phyloP scores from a whole-genome alignment of 192 early-diverging fungal species.

The Fimicolochytrium jonesii region DNA sequence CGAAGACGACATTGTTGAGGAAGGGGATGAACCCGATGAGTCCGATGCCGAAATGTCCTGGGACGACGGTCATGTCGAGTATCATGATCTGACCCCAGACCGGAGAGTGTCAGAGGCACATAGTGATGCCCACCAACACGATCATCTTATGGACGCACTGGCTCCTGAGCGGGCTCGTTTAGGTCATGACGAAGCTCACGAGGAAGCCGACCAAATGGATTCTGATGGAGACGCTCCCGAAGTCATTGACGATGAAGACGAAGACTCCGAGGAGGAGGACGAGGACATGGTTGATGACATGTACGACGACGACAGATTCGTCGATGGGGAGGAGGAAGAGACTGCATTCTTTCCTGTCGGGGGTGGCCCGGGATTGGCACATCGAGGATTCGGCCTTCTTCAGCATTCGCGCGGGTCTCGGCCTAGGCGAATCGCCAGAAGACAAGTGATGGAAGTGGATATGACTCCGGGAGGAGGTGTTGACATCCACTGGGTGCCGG shows the following conservation, averaged over 20 bases:
- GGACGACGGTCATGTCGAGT: constrained; percentile 31
- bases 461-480: constrained; percentile 26
- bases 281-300: constrained; percentile 46
- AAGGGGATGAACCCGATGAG: constrained; percentile 53
- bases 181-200: constrained; percentile 50
- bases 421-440: constrained; percentile 2
- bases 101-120: background rate
- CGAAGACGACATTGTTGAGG: constrained; percentile 57
- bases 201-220: constrained; percentile 24
- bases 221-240: constrained; percentile 37
- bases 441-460: constrained; percentile 19
- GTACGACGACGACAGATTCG: constrained; percentile 46
- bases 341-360: background rate
- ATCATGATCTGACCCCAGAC: constrained; percentile 31
- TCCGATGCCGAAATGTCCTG: constrained; percentile 42
- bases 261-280: constrained; percentile 60
- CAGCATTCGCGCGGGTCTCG: too few relatives aligned
- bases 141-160: background rate
- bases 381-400: too few relatives aligned
- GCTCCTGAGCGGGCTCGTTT: constrained; percentile 23
- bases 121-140: constrained; percentile 52
- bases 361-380: too few relatives aligned
- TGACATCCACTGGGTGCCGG: constrained; percentile 30
- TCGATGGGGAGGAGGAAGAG: constrained; percentile 27
- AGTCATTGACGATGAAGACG: constrained; percentile 53